Evolutionary conservation across 2,329 filamentous ascomycete species (phyloP).

Genomic region (Meredithiella fracta): DNA sequence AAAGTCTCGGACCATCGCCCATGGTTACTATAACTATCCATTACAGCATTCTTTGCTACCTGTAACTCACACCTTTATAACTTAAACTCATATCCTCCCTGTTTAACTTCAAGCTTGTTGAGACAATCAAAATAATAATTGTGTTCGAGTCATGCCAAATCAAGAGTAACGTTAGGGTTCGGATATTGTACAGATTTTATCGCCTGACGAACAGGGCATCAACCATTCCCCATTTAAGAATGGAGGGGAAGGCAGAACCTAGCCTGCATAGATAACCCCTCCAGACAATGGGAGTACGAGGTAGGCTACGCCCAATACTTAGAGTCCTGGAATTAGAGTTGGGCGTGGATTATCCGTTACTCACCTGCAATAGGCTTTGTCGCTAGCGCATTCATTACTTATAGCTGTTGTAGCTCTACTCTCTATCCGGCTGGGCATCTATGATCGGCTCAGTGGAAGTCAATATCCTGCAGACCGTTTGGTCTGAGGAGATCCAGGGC

Average conservation of each 20-base stretch:
- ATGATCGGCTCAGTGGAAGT: constrained; percentile 2
- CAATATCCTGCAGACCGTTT: constrained; percentile 3
- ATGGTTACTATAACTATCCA: too few relatives aligned
- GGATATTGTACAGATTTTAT: neutral
- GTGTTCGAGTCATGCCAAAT: neutral
- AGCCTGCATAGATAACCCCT: constrained; percentile 1
- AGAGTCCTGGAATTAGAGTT: constrained; percentile 5
- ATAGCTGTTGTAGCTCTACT: neutral
- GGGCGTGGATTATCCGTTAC: neutral
- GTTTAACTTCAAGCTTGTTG: too few relatives aligned
- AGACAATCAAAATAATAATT: neutral
- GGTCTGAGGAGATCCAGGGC: constrained; percentile 6
- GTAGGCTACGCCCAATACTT: constrained; percentile 4
- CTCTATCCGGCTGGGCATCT: neutral
- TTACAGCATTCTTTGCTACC: too few relatives aligned
- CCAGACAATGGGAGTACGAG: constrained; percentile 4
- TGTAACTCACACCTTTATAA: too few relatives aligned
- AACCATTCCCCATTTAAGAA: constrained; percentile 1
- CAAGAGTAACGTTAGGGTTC: neutral
- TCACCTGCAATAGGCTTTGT: neutral
- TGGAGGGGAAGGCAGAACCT: neutral
- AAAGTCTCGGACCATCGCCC: too few relatives aligned
- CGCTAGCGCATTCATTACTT: neutral
- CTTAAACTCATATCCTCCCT: too few relatives aligned
- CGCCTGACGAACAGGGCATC: constrained; percentile 8